A percentile compares a stretch with the other conserved stretches of the same genome.
These are phyloP conservation scores for Ceraceosorus guamensis DNA, from an alignment of 1,284 basidiomycete genomes.

Conservation along the genomic window DNA sequence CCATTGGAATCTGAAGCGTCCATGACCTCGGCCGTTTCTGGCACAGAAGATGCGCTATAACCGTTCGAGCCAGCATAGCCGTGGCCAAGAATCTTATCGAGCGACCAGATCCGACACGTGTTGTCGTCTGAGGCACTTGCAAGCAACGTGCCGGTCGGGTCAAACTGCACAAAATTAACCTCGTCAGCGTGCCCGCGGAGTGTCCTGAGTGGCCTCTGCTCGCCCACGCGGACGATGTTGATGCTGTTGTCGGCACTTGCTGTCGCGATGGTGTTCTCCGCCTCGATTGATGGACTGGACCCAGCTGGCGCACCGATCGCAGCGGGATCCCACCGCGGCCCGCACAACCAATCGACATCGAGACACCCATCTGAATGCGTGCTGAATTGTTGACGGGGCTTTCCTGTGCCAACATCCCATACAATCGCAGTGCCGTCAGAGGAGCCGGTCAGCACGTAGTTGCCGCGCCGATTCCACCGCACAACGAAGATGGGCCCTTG, in stretches of 20 bases:
- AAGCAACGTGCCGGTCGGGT: slow-evolving; percentile 43
- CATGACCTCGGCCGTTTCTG: slow-evolving; percentile 14
- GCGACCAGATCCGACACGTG: slow-evolving; percentile 39
- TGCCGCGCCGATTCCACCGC: slow-evolving; percentile 46
- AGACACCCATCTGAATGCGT: slow-evolving; percentile 43
- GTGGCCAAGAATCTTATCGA: slow-evolving; percentile 14
- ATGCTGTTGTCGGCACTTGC: slow-evolving; percentile 46
- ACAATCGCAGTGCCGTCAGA: slow-evolving; percentile 46
- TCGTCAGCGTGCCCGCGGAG: slow-evolving; percentile 45
- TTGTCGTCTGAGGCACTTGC: slow-evolving; percentile 44
- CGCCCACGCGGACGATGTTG: slow-evolving; percentile 41
- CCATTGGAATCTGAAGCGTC: slow-evolving; percentile 5
- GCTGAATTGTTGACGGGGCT: slow-evolving; percentile 41
- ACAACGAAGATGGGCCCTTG: slow-evolving; percentile 47
- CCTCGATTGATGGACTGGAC: background rate
- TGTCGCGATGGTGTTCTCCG: slow-evolving; percentile 42
- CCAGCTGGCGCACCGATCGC: background rate
- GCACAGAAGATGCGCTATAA: background rate
- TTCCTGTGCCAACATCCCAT: slow-evolving; percentile 47
- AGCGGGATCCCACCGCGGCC: slow-evolving; percentile 15
- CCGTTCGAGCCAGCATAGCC: background rate
- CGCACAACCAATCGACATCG: slow-evolving; percentile 46
- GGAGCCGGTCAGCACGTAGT: slow-evolving; percentile 41
- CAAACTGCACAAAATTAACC: slow-evolving; percentile 46
- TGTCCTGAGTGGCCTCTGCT: slow-evolving; percentile 39